Conservation (phyloP, 176 grass and related monocot genomes). For the Musa beccarii region DNA sequence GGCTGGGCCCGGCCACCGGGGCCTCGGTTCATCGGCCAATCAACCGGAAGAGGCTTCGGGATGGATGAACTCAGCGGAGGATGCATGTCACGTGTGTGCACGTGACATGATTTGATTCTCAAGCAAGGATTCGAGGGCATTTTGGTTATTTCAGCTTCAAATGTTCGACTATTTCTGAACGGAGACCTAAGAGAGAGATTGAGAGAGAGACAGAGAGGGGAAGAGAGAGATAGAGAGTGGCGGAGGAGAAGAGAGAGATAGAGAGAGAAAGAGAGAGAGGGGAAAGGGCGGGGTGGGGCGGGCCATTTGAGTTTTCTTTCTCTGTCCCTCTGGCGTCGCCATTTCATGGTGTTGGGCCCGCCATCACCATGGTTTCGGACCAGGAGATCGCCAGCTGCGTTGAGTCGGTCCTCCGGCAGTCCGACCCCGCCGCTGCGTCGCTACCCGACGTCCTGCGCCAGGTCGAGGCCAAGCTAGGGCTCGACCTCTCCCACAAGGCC, state of each 20-base stretch:
- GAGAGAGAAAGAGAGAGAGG: constrained; percentile 11
- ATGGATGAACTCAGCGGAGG: background rate
- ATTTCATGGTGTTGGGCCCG: background rate
- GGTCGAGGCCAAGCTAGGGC: constrained; percentile 69
- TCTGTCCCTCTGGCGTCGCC: constrained; percentile 6
- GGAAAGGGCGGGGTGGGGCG: constrained; percentile 29
- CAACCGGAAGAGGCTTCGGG: too few species aligned
- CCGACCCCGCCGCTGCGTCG: constrained; percentile 28
- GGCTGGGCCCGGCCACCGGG: too few species aligned
- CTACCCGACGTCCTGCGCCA: constrained; percentile 47
- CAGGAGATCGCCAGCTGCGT: constrained; percentile 87
- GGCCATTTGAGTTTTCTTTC: constrained; percentile 50
- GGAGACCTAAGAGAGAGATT: background rate
- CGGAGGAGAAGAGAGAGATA: constrained; percentile 3
- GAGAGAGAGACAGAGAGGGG: too few species aligned
- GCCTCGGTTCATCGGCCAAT: too few species aligned
- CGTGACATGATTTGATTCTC: background rate
- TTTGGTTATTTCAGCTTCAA: background rate
- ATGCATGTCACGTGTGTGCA: background rate
- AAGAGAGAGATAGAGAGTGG: constrained; percentile 24
- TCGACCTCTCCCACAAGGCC: constrained; percentile 88
- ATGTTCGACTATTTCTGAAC: background rate
- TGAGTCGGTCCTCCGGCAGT: constrained; percentile 53
- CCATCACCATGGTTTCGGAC: constrained; percentile 83
- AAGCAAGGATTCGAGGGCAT: background rate